Evolutionary conservation across 371 early-diverging fungal species (phyloP).

Genomic region (Mucor piriformis): DNA sequence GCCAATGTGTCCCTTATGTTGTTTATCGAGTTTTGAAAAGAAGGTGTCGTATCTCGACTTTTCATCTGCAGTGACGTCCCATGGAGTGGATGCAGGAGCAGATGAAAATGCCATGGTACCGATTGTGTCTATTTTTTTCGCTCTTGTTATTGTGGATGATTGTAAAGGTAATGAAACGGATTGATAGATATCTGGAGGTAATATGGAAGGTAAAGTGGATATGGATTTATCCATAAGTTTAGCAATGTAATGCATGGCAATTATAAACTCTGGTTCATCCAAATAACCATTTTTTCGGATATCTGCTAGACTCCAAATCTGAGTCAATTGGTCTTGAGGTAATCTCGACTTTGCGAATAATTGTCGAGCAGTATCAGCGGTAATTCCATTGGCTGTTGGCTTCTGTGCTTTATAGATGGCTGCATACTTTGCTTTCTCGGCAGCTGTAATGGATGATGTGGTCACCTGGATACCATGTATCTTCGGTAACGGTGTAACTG

Average conservation of each 20-base stretch:
- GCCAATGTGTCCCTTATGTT: conserved; percentile 29
- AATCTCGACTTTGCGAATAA: conserved; percentile 30
- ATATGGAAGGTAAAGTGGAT: conserved; percentile 24
- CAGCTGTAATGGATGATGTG: conserved; percentile 15
- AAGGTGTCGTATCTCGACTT: conserved; percentile 68
- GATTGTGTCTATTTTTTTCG: conserved; percentile 38
- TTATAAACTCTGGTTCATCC: conserved; percentile 66
- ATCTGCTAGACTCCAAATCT: conserved; percentile 63
- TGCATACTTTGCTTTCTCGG: conserved; percentile 23
- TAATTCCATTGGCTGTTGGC: conserved; percentile 19
- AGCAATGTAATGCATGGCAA: conserved; percentile 78
- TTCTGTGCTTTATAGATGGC: conserved; percentile 23
- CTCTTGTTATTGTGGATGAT: conserved; percentile 12
- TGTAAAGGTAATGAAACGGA: conserved; percentile 12
- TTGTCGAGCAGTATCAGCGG: conserved; percentile 20
- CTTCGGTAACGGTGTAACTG: conserved; percentile 46
- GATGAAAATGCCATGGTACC: conserved; percentile 46
- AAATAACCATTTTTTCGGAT: conserved; percentile 60
- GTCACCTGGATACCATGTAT: conserved; percentile 43
- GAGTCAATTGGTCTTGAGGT: conserved; percentile 23
- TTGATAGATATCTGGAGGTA: conserved; percentile 19
- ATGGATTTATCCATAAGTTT: conserved; percentile 65
- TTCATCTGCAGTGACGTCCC: conserved; percentile 76
- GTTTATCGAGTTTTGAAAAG: conserved; percentile 73
- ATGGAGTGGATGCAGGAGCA: conserved; percentile 34